These are phyloP conservation scores for Xylariales sp. DNA, from an alignment of 2,329 filamentous ascomycete species.

Conservation along the genomic window DNA sequence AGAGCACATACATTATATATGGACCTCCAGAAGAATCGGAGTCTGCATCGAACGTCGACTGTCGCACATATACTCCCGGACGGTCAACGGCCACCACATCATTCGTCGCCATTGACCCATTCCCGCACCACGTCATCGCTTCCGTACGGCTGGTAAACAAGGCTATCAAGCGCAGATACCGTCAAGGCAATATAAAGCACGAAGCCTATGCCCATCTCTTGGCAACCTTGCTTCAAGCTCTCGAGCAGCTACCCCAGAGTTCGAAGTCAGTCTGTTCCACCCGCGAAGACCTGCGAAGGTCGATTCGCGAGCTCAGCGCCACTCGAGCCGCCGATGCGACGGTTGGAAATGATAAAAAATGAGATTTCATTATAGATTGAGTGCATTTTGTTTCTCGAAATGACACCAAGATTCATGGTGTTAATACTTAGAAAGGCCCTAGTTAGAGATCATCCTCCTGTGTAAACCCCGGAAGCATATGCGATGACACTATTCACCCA, in stretches of 20 bases:
- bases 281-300: too few relatives aligned
- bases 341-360: too few relatives aligned
- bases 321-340: too few relatives aligned
- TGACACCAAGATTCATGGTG: too few relatives aligned
- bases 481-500: too few relatives aligned
- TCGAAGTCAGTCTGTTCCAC: too few relatives aligned
- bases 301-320: too few relatives aligned
- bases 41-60: not conserved
- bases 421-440: too few relatives aligned
- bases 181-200: not conserved
- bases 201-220: not conserved
- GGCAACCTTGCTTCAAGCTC: not conserved
- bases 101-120: not conserved
- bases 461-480: too few relatives aligned
- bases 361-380: too few relatives aligned
- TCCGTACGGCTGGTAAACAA: not conserved
- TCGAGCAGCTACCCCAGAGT: not conserved
- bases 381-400: too few relatives aligned
- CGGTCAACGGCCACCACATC: not conserved
- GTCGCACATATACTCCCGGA: not conserved
- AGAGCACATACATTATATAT: conserved; percentile 7
- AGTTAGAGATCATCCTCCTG: too few relatives aligned
- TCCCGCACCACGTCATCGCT: not conserved
- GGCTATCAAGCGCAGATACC: not conserved
- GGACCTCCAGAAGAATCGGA: not conserved